Evolutionary conservation across 78 protist genomes (phyloP).

Genomic region (Salpingoeca rosetta): DNA sequence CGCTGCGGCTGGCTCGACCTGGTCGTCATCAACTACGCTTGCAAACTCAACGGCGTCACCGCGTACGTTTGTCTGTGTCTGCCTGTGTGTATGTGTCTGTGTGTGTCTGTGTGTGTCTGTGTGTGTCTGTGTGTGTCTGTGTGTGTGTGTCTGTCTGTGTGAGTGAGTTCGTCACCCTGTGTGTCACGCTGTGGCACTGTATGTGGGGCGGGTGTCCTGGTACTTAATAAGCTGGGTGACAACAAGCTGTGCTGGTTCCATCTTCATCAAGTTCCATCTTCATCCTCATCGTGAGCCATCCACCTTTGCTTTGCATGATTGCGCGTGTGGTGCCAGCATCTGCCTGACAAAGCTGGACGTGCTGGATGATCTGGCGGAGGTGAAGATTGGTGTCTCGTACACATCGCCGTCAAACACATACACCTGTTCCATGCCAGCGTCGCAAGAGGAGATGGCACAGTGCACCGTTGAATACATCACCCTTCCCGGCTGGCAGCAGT

Average conservation of each 20-base stretch:
- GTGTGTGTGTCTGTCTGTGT: neutral
- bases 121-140: neutral
- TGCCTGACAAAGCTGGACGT: slow-evolving; percentile 82
- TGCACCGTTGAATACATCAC: slow-evolving; percentile 66
- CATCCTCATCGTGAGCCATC: no score
- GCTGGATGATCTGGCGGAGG: slow-evolving; percentile 41
- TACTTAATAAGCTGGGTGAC: no score
- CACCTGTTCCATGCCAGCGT: slow-evolving; percentile 35
- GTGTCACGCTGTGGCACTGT: no score
- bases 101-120: neutral
- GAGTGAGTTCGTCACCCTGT: neutral
- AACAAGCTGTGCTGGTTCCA: no score
- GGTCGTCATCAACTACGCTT: slow-evolving; percentile 67
- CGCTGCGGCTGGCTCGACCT: slow-evolving; percentile 88
- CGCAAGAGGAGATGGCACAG: slow-evolving; percentile 29
- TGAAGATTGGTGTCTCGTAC: slow-evolving; percentile 70
- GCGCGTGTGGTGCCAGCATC: slow-evolving; percentile 24
- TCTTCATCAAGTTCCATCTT: no score
- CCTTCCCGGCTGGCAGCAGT: slow-evolving; percentile 66
- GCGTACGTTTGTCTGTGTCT: neutral
- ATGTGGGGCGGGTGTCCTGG: neutral
- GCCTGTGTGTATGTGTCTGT: no score
- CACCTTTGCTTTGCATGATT: neutral
- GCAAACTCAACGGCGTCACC: slow-evolving; percentile 54
- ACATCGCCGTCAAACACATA: slow-evolving; percentile 27